Percentiles rank a stretch among this genome's conserved stretches.
Conservation (phyloP, 1,284 basidiomycete species). For the Ceratorhiza oryzae-sativae region DNA sequence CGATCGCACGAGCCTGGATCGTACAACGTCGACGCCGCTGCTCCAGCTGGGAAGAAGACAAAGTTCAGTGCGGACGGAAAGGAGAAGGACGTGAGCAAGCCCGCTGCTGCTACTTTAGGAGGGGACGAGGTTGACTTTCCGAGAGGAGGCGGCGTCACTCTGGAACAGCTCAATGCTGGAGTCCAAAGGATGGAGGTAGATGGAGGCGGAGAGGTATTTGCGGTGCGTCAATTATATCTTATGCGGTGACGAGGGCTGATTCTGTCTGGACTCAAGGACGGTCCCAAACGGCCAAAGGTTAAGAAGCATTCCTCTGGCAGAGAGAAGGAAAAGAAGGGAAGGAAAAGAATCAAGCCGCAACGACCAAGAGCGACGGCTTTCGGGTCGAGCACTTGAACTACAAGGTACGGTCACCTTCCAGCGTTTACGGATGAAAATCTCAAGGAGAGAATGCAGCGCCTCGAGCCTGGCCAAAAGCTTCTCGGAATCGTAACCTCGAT, state of each 20-base stretch:
- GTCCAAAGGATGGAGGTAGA: conserved; percentile 25
- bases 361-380: conserved; percentile 57
- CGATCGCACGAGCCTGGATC: conserved; percentile 32
- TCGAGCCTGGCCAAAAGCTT: conserved; percentile 77
- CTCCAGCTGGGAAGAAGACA: conserved; percentile 30
- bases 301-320: conserved; percentile 6
- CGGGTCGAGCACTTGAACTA: conserved; percentile 94
- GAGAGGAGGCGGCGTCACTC: conserved; percentile 70
- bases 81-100: conserved; percentile 13
- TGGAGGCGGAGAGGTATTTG: conserved; percentile 8
- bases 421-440: too few species aligned
- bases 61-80: conserved; percentile 33
- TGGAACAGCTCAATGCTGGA: conserved; percentile 25
- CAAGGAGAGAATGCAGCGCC: too few species aligned
- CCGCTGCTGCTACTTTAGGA: neutral
- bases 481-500: conserved; percentile 87
- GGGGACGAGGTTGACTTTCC: conserved; percentile 91
- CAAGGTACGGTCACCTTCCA: conserved; percentile 74
- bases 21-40: conserved; percentile 11
- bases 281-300: neutral
- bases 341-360: conserved; percentile 8
- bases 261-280: neutral
- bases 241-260: neutral
- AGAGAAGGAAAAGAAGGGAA: conserved; percentile 55
- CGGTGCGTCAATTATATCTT: neutral